These are phyloP conservation scores for Gossypium aridum DNA, from an alignment of 441 rosid genomes.

Conservation along the genomic window DNA sequence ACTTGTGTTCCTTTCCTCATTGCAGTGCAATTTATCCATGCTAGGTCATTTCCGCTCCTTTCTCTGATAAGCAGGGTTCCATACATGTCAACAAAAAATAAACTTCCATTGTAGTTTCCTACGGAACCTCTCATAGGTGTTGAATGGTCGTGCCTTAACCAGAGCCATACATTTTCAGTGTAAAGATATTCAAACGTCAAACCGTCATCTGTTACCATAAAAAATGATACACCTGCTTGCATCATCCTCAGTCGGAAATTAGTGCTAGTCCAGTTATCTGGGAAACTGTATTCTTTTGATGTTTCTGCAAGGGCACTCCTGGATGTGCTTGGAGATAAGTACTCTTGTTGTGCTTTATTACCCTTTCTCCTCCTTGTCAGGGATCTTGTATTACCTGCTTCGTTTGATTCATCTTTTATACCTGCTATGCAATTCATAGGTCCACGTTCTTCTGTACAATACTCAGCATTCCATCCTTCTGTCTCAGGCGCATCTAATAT, in stretches of 20 bases:
- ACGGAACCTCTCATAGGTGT: constrained; percentile 52
- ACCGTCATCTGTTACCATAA: constrained; percentile 46
- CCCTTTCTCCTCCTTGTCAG: constrained; percentile 42
- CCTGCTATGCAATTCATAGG: constrained; percentile 52
- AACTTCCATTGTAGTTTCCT: constrained; percentile 63
- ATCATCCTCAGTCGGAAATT: constrained; percentile 50
- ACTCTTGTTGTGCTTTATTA: constrained; percentile 32
- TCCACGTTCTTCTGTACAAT: constrained; percentile 68
- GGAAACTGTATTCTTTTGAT: constrained; percentile 22
- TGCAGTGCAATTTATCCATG: constrained; percentile 63
- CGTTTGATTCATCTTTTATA: constrained; percentile 45
- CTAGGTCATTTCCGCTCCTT: constrained; percentile 37
- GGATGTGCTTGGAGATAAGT: constrained; percentile 28
- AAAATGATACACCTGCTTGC: constrained; percentile 52
- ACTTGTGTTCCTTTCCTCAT: constrained; percentile 49
- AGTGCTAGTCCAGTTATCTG: constrained; percentile 33
- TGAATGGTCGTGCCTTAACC: constrained; percentile 64
- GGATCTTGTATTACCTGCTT: constrained; percentile 30
- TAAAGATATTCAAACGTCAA: constrained; percentile 54
- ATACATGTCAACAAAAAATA: constrained; percentile 43
- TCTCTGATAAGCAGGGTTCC: constrained; percentile 56
- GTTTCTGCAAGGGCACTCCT: background rate
- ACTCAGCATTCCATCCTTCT: constrained; percentile 81
- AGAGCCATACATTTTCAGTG: constrained; percentile 53
- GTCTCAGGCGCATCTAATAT: constrained; percentile 55